Percentiles rank a stretch among this genome's conserved stretches.
phyloP scores from a whole-genome alignment of 2,329 filamentous ascomycete genomes.

The Trichoderma polysporum region DNA sequence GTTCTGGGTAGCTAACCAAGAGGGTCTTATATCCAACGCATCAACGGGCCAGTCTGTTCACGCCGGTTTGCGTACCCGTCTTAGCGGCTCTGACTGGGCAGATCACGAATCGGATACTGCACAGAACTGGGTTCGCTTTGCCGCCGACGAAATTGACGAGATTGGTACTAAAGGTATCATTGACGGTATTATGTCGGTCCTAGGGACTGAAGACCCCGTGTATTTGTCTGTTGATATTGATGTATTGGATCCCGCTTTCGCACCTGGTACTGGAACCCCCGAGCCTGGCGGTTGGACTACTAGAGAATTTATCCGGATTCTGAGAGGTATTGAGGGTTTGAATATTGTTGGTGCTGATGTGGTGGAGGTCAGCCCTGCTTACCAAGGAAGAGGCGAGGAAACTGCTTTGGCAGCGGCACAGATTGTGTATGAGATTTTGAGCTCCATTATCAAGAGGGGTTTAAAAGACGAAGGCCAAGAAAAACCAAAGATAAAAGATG shows the following conservation, averaged over 20 bases:
- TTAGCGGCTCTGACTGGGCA: constrained; percentile 63
- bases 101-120: constrained; percentile 71
- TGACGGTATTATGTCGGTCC: constrained; percentile 65
- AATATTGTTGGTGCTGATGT: constrained; percentile 89
- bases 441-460: constrained; percentile 64
- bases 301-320: constrained; percentile 78
- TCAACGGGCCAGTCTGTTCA: constrained; percentile 74
- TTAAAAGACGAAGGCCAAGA: constrained; percentile 40
- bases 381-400: constrained; percentile 76
- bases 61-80: constrained; percentile 76
- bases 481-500: constrained; percentile 36
- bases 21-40: constrained; percentile 72
- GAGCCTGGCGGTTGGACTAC: constrained; percentile 92
- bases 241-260: constrained; percentile 68
- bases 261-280: constrained; percentile 80
- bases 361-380: constrained; percentile 76
- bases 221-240: constrained; percentile 83
- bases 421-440: constrained; percentile 83
- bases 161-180: constrained; percentile 71
- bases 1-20: constrained; percentile 84
- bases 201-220: constrained; percentile 75
- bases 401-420: constrained; percentile 83
- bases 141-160: constrained; percentile 83
- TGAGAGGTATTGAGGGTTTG: constrained; percentile 76
- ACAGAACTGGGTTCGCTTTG: constrained; percentile 78